phyloP scores from a whole-genome alignment of 202 grass and related monocot species.

The Carex arenaria region DNA sequence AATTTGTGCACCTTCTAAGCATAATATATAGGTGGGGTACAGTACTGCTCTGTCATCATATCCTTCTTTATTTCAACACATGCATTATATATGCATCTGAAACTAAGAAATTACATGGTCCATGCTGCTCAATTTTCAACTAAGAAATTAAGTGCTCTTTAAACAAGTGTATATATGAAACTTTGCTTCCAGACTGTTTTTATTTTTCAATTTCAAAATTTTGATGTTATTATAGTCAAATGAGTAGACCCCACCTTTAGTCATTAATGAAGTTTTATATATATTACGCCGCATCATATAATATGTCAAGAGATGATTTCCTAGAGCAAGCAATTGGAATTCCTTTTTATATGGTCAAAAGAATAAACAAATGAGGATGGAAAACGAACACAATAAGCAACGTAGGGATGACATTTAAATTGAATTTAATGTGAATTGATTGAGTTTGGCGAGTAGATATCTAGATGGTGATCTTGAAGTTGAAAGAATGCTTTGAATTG shows the following conservation, averaged over 20 bases:
- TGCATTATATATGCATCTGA: background rate
- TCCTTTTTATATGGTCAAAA: background rate
- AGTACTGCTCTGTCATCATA: background rate
- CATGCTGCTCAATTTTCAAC: no score
- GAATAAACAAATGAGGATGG: slow-evolving; percentile 9
- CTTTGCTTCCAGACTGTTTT: background rate
- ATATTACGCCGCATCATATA: background rate
- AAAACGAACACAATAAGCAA: background rate
- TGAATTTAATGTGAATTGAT: slow-evolving; percentile 15
- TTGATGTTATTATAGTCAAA: background rate
- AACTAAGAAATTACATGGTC: background rate
- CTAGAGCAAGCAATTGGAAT: slow-evolving; percentile 7
- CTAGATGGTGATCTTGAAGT: slow-evolving; percentile 10
- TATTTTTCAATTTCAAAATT: background rate
- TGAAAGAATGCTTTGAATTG: slow-evolving; percentile 17
- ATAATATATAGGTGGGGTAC: background rate
- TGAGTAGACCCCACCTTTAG: background rate
- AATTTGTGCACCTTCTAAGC: slow-evolving; percentile 7
- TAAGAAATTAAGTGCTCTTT: background rate
- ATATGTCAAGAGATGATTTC: slow-evolving; percentile 3
- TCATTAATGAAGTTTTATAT: slow-evolving; percentile 7
- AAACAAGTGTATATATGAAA: background rate
- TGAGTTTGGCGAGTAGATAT: slow-evolving; percentile 7
- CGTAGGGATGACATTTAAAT: background rate
- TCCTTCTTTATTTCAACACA: background rate